Evolutionary conservation across 805 yeast genomes (phyloP), one percentile per base, ranked within the genome.

Genomic region (Zygosaccharomyces pseudorouxii): DNA sequence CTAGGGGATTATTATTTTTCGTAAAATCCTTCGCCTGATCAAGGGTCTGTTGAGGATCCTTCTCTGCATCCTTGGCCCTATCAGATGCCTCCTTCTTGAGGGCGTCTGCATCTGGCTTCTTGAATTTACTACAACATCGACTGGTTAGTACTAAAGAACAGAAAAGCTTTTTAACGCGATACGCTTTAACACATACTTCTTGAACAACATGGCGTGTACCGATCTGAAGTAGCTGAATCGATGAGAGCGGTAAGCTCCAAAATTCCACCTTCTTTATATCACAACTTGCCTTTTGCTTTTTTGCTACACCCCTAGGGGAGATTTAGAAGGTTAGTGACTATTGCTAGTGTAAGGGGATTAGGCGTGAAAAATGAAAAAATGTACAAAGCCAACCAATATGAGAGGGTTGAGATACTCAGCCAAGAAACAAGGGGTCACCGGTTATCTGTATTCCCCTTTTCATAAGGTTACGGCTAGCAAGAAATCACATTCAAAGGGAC

Each of bases 281-380:
- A 23, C 8, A 11, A 19, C 14, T 10, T 8, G 16, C 16, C 14
- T 5, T 33, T 18, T 28, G 35, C 23, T 7, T 41, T 29, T 41
- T 30, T 33, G 31, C 27, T 41, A 18, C 20, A 33, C 44, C 44
- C 44, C 36, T 41, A 41, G 44, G 44, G 44, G 44, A 22, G 44
- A 33, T 16, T 41, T 29, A 25, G 28, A n/a, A 11, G 36, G 20
- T 29, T 16, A 7, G 28, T 12, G 16, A 29, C 16, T 20, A 25
- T n/a, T 20, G 8, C 18, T 23, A 3, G 22, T 4, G 18, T 14
- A 19, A 10, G 18, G 36, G 18, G 36, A 28, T 16, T 30, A 20
- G 19, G 33, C 36, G 22, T 18, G 25, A n/a, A 28, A 22, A n/a
- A 29, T 11, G 43, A 14, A 14, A 38, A 38, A 14, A 22, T 3